Base-by-base conservation (phyloP, 768 basidiomycete genomes). In the Russula brevipes region DNA sequence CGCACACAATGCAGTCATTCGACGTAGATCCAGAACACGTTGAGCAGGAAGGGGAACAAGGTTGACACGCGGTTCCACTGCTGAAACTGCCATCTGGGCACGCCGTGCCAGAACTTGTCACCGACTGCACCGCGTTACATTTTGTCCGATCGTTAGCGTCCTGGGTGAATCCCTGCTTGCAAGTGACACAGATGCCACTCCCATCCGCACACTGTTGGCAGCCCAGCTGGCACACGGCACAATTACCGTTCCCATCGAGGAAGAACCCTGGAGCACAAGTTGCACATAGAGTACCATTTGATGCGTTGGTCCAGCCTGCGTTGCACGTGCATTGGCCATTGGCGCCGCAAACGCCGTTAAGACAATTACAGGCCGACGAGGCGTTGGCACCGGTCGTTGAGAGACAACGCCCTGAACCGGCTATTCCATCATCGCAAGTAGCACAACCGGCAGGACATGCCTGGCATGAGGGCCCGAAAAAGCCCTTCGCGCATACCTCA, bases 231-330 rank as follows among this genome's bases (percentile, higher is more conserved):
- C 92, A 95, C 52, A 88, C 89, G 86, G 62, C 11, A 24, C 67
- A 68, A 49, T 85, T 77, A 71, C 92, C 94, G 69, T 87, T 86
- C 5, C 89, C 91, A 9, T 76, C 81, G 0, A 84, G 77, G 78
- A 90, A 95, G 74, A 90, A 94, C 0, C 91, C 93, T 17, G 78
- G 63, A 1, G 82, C 80, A 70, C 93, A 95, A 57, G 83, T 78
- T 11, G 88, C 83, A 71, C 92, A 95, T 12, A 84, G 81, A 0
- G 88, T 91, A 7, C 91, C 89, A 68, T 90, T 87, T 52, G 76
- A 75, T 1, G 80, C 85, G 0, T 82, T 81, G 2, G 82, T 83
- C 87, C 88, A 95, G 0, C 93, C 93, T 0, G 84, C 71, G 67
- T 86, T 86, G 71, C 93, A 95, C 4, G 81, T 73, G 69, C 93